Evolutionary conservation across 495 filamentous ascomycete species (phyloP), one percentile per base, ranked within the genome.

Genomic region (Hypoxylon lienhwacheense): DNA sequence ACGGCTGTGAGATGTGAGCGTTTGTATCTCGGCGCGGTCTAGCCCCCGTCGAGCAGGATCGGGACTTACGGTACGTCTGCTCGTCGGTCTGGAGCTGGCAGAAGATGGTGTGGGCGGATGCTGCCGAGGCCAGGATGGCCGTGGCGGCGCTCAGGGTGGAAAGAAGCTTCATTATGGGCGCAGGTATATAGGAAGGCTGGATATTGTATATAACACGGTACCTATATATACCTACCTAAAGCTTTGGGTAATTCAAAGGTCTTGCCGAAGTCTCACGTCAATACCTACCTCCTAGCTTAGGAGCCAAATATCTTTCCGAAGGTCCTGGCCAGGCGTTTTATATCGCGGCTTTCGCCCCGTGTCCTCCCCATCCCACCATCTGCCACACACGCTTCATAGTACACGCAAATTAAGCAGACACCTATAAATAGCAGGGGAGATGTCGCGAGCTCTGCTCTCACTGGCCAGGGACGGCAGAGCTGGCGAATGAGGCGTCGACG

Each of bases 61-160:
- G 8, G 8, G 1, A 14, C 48, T 25, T 48, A 55, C 61, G 57
- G 42, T 69, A 63, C 0, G 54, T 63, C 28, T 61, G 47, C 14
- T 61, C 61, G 2, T 36, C 59, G 1, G 60, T 57, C 32, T 56
- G 59, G 15, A 77, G 63, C 36, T 77, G 69, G 24, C 65, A 66
- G 53, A 77, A 77, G 41, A 77, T 77, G 5, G 74, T 73, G 56
- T 77, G 74, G 8, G 67, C 69, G 20, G 70, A 69, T 20, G 59
- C 71, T 37, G 53, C 52, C 42, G 55, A 52, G 8, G 45, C 60
- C 39, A 63, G 47, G 16, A 34, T 22, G 47, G n/a, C n/a, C n/a
- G 54, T 50, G 5, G 53, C 36, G 5, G 47, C 34, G 22, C 51
- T 16, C 14, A 61, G 2, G 34, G 31, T 47, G 14, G 51, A 55